Conservation (phyloP, 2,329 filamentous ascomycete genomes). For the Trichoderma cornu-damae region DNA sequence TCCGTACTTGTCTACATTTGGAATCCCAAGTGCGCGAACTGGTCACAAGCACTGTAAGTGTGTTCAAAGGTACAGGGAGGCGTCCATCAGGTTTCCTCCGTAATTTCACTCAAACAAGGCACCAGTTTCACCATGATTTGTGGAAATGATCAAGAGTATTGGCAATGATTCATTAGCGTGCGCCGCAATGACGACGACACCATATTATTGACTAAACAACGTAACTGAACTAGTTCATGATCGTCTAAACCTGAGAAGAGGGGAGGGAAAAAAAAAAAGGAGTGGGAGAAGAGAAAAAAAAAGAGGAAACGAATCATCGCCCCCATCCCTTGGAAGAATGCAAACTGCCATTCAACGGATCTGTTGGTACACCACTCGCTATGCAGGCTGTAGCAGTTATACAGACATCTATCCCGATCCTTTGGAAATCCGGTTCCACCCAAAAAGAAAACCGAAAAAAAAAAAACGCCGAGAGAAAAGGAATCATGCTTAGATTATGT, state of each 20-base stretch:
- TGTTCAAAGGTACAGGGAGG: no score
- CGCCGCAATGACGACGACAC: not conserved
- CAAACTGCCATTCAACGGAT: slow-evolving; percentile 7
- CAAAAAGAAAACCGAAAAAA: not conserved
- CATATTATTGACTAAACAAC: slow-evolving; percentile 4
- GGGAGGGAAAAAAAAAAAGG: not conserved
- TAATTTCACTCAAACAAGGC: not conserved
- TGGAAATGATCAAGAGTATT: not conserved
- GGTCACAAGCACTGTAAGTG: not conserved
- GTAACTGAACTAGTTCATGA: not conserved
- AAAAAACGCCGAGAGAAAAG: slow-evolving; percentile 9
- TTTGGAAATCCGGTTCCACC: not conserved
- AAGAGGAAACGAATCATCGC: not conserved
- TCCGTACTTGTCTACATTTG: no score
- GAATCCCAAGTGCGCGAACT: not conserved
- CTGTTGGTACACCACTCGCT: slow-evolving; percentile 14
- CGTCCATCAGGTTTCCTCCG: no score
- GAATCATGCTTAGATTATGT: slow-evolving; percentile 19
- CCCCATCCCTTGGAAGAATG: not conserved
- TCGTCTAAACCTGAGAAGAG: not conserved
- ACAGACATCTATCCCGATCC: slow-evolving; percentile 11
- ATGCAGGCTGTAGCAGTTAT: slow-evolving; percentile 2
- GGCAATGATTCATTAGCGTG: not conserved
- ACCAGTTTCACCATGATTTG: not conserved
- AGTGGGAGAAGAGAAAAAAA: not conserved